Conservation (phyloP, 306 rosid species). For the Vigna unguiculata region DNA sequence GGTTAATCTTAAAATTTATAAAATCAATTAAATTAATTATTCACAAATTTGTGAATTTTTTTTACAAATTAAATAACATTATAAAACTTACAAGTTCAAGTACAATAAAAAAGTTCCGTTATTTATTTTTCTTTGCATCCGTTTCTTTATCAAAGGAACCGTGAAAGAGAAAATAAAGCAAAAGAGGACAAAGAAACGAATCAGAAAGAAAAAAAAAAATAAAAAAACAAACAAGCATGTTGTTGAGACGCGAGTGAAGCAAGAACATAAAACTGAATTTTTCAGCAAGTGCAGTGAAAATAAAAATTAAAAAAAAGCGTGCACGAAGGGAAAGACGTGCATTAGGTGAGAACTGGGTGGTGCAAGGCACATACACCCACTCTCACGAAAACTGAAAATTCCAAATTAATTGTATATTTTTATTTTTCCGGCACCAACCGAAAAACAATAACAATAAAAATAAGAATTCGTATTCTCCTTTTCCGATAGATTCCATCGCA, state of each 20-base stretch:
- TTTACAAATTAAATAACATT: no score
- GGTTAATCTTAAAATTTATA: no score
- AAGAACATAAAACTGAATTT: constrained; percentile 11
- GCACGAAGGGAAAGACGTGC: not conserved
- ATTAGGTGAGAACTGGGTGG: constrained; percentile 7
- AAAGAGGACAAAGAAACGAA: not conserved
- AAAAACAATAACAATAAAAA: not conserved
- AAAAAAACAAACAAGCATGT: not conserved
- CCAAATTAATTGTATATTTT: constrained; percentile 1
- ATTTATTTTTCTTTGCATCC: not conserved
- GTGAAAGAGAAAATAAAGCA: constrained; percentile 6
- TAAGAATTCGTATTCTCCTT: constrained; percentile 9
- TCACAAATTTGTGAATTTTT: no score
- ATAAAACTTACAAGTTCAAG: no score
- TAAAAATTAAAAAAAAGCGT: not conserved
- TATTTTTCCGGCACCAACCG: constrained; percentile 22
- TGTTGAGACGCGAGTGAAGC: not conserved
- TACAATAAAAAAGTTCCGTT: not conserved
- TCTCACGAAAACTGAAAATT: constrained; percentile 21
- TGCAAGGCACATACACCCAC: not conserved
- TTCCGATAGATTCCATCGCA: constrained; percentile 34
- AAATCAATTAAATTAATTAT: no score
- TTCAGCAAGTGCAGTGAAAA: not conserved
- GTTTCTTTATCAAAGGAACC: not conserved
- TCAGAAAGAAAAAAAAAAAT: no score